Evolutionary conservation across 257 asterid species (phyloP).

Genomic region (Lycium barbarum): DNA sequence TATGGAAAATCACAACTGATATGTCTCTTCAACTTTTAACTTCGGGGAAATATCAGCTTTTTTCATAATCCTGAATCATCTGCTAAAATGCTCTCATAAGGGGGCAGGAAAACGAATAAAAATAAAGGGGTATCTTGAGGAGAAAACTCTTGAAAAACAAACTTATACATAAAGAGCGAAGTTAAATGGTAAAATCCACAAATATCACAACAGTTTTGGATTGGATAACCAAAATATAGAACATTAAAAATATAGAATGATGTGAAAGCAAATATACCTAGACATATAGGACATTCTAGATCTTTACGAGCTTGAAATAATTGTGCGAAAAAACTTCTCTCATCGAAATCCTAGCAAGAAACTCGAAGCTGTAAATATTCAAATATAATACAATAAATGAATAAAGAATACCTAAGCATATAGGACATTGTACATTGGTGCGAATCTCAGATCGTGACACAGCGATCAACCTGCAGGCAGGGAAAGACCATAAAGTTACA

Average conservation of each 20-base stretch:
- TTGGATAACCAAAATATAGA: neutral
- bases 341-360: slow-evolving; percentile 41
- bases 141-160: slow-evolving; percentile 12
- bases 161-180: neutral
- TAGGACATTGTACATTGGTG: slow-evolving; percentile 54
- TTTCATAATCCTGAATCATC: neutral
- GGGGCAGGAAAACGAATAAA: neutral
- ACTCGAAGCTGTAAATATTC: slow-evolving; percentile 29
- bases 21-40: neutral
- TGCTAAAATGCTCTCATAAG: neutral
- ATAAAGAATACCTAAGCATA: slow-evolving; percentile 52
- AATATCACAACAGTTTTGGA: neutral
- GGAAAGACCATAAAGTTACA: neutral
- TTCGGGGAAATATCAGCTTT: neutral
- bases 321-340: slow-evolving; percentile 38
- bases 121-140: slow-evolving; percentile 10
- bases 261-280: slow-evolving; percentile 40
- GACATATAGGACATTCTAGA: slow-evolving; percentile 48
- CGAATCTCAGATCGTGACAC: slow-evolving; percentile 47
- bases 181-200: slow-evolving; percentile 20
- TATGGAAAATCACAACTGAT: neutral
- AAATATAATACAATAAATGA: slow-evolving; percentile 12
- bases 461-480: slow-evolving; percentile 42
- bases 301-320: slow-evolving; percentile 36
- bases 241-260: neutral